These are phyloP conservation scores for Stachybotrys echinatus DNA, from an alignment of 2,329 filamentous ascomycete genomes.

Conservation along the genomic window DNA sequence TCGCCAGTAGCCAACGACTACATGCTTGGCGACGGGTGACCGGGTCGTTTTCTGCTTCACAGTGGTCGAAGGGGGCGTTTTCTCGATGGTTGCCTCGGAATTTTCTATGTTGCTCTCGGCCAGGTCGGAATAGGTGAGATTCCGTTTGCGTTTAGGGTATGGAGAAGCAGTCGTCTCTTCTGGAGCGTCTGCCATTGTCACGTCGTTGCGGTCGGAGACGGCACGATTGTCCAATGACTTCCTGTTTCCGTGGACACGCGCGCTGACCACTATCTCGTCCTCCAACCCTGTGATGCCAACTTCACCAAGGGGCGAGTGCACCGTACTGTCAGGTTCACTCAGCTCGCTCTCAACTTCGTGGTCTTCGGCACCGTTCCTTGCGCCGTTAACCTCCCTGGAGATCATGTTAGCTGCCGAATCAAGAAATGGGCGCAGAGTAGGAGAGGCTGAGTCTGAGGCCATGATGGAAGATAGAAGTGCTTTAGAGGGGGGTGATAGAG, in stretches of 20 bases:
- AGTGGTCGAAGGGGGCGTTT: conserved; percentile 12
- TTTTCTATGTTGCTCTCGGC: conserved; percentile 42
- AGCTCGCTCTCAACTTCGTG: conserved; percentile 37
- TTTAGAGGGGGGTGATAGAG: too few species aligned
- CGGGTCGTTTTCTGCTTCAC: conserved; percentile 21
- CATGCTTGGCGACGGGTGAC: conserved; percentile 33
- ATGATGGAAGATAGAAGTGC: not conserved
- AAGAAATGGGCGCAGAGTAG: not conserved
- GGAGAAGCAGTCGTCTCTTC: conserved; percentile 31
- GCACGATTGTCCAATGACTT: conserved; percentile 29
- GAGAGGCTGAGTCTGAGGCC: not conserved
- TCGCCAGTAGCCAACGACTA: conserved; percentile 55
- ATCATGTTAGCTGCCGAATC: conserved; percentile 15
- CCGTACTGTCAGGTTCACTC: conserved; percentile 32
- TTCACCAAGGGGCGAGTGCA: conserved; percentile 29
- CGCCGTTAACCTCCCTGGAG: conserved; percentile 21
- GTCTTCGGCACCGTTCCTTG: conserved; percentile 26
- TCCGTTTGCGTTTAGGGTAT: conserved; percentile 52
- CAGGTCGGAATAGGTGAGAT: conserved; percentile 42
- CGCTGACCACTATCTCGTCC: conserved; percentile 50
- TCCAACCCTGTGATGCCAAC: conserved; percentile 33
- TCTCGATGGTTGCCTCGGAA: conserved; percentile 23
- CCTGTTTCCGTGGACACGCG: conserved; percentile 30
- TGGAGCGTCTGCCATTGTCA: conserved; percentile 36
- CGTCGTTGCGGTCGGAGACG: conserved; percentile 32